Evolutionary conservation across 169 alveolate genomes (phyloP).

Genomic region (Plasmodium ovale): DNA sequence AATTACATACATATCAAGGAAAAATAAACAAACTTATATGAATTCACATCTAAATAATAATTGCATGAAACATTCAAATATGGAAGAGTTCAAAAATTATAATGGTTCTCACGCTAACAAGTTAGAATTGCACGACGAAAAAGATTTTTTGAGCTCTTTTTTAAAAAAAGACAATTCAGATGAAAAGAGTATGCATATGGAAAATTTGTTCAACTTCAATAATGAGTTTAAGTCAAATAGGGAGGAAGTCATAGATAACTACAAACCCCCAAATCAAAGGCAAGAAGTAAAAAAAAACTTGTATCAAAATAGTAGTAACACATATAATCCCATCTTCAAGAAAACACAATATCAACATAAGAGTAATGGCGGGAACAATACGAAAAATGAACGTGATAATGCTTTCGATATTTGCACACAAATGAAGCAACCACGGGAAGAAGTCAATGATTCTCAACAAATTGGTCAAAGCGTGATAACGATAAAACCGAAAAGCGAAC

Average conservation of each 20-base stretch:
- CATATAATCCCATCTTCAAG: no score
- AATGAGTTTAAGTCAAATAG: constrained; percentile 10
- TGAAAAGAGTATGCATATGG: constrained; percentile 35
- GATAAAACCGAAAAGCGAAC: no score
- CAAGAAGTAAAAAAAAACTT: neutral
- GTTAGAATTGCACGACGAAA: constrained; percentile 6
- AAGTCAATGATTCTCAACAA: no score
- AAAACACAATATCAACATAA: no score
- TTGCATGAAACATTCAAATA: neutral
- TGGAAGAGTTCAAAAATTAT: neutral
- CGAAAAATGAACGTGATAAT: no score
- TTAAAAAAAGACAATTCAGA: constrained; percentile 7
- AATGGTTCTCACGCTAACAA: constrained; percentile 2
- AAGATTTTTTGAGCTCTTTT: constrained; percentile 20
- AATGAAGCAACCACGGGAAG: no score
- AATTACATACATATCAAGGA: neutral
- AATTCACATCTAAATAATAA: neutral
- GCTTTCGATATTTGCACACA: no score
- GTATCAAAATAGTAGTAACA: neutral
- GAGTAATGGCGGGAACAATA: no score
- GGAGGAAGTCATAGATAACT: neutral
- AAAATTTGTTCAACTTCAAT: constrained; percentile 21
- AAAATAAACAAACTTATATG: constrained; percentile 2
- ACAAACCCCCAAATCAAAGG: neutral
- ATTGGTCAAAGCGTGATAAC: no score